These are phyloP conservation scores for Bipolaris gigantea DNA, from an alignment of 2,329 filamentous ascomycete species.

Conservation along the genomic window DNA sequence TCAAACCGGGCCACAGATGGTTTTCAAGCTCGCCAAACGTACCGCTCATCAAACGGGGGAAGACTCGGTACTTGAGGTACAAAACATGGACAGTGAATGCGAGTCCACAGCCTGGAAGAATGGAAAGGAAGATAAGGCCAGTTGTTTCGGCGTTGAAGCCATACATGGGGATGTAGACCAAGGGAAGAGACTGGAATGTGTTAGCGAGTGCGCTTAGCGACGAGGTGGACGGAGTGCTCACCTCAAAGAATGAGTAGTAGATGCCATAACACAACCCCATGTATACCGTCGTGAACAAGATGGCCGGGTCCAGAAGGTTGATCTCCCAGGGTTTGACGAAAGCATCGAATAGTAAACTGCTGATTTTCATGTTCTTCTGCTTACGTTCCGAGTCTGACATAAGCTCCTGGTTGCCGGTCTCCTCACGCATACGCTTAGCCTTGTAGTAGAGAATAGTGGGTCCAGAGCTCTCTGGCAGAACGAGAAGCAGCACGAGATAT, in stretches of 20 bases:
- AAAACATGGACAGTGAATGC: conserved; percentile 66
- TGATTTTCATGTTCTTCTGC: conserved; percentile 42
- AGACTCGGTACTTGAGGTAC: conserved; percentile 78
- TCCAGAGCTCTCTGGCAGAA: conserved; percentile 83
- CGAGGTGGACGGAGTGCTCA: conserved; percentile 1
- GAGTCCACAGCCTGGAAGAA: conserved; percentile 70
- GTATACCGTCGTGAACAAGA: conserved; percentile 79
- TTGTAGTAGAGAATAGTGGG: conserved; percentile 59
- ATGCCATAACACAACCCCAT: conserved; percentile 78
- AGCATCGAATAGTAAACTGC: conserved; percentile 55
- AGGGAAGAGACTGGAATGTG: conserved; percentile 46
- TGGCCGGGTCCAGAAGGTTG: conserved; percentile 78
- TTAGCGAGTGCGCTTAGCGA: background rate
- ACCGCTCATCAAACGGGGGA: conserved; percentile 60
- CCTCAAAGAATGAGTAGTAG: conserved; percentile 74
- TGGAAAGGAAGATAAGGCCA: conserved; percentile 80
- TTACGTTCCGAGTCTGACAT: conserved; percentile 81
- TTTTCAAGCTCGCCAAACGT: conserved; percentile 70
- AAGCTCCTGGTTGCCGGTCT: conserved; percentile 65
- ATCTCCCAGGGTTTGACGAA: conserved; percentile 77
- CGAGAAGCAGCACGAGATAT: conserved; percentile 76
- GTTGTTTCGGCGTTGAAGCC: conserved; percentile 71
- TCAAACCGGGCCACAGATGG: conserved; percentile 71
- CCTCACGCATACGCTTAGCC: conserved; percentile 71
- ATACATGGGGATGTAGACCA: conserved; percentile 75